These are phyloP conservation scores for Shiraia sp. DNA, from an alignment of 2,329 filamentous ascomycete genomes.

Conservation along the genomic window DNA sequence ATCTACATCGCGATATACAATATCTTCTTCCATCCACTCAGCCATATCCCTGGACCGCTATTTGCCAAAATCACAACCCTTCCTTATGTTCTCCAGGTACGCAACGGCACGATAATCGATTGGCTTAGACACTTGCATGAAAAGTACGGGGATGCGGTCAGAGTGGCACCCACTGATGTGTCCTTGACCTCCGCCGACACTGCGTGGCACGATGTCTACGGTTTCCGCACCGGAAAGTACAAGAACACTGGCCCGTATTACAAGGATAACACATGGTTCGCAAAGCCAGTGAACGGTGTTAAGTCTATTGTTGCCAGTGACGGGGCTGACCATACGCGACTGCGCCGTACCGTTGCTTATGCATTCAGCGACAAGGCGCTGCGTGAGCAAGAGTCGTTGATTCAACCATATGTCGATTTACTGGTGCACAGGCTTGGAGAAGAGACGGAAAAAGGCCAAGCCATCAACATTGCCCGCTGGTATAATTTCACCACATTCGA, in stretches of 20 bases:
- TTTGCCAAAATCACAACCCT: slow-evolving; percentile 36
- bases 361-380: slow-evolving; percentile 51
- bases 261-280: slow-evolving; percentile 45
- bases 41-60: slow-evolving; percentile 49
- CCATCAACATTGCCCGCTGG: slow-evolving; percentile 34
- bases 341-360: slow-evolving; percentile 45
- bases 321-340: slow-evolving; percentile 38
- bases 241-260: slow-evolving; percentile 39
- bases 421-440: slow-evolving; percentile 41
- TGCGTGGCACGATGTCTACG: slow-evolving; percentile 51
- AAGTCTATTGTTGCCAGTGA: slow-evolving; percentile 30
- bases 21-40: slow-evolving; percentile 50
- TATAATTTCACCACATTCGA: slow-evolving; percentile 35
- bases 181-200: slow-evolving; percentile 50
- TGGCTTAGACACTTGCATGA: slow-evolving; percentile 41
- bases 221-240: slow-evolving; percentile 42
- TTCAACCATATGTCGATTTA: slow-evolving; percentile 47
- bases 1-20: slow-evolving; percentile 38
- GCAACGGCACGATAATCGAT: slow-evolving; percentile 28
- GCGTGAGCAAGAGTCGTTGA: slow-evolving; percentile 44
- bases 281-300: slow-evolving; percentile 32
- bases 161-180: slow-evolving; percentile 48
- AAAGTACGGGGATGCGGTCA: slow-evolving; percentile 49
- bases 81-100: slow-evolving; percentile 33
- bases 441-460: slow-evolving; percentile 8